Evolutionary conservation across 306 rosid genomes (phyloP).

Genomic region (Carpinus fangiana): DNA sequence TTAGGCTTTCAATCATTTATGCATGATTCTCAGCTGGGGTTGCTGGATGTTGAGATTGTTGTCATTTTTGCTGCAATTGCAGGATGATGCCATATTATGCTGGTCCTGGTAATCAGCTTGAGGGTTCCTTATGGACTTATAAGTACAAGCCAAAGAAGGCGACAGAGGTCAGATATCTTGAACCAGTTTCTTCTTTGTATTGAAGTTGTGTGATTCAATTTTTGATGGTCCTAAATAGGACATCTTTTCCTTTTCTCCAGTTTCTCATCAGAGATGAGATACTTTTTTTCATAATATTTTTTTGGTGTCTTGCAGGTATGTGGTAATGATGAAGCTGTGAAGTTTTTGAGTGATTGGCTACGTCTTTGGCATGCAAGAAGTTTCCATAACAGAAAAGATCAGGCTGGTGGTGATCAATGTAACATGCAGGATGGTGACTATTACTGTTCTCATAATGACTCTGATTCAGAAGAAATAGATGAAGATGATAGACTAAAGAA

Average conservation of each 20-base stretch:
- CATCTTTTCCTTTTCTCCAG: neutral
- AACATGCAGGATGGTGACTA: conserved; percentile 34
- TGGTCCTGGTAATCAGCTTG: conserved; percentile 44
- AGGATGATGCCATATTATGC: conserved; percentile 52
- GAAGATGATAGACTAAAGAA: conserved; percentile 52
- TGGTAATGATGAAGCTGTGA: conserved; percentile 73
- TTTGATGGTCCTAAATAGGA: conserved; percentile 5
- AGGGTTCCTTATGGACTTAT: conserved; percentile 62
- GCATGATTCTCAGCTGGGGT: conserved; percentile 14
- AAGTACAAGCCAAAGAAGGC: conserved; percentile 81
- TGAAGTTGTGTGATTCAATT: conserved; percentile 23
- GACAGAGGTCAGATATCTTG: conserved; percentile 55
- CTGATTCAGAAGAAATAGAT: conserved; percentile 42
- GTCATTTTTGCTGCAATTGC: conserved; percentile 30
- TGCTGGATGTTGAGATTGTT: conserved; percentile 20
- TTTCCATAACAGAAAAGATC: conserved; percentile 39
- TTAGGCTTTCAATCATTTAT: conserved; percentile 14
- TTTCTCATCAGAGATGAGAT: neutral
- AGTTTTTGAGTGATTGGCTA: conserved; percentile 72
- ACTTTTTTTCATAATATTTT: neutral
- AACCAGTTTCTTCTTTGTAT: conserved; percentile 4
- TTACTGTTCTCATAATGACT: conserved; percentile 45
- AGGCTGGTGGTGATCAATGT: conserved; percentile 33
- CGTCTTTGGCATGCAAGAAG: conserved; percentile 64
- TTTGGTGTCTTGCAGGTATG: conserved; percentile 59